phyloP scores from a whole-genome alignment of 1,139 yeast species.

The Wickerhamiella pararugosa region DNA sequence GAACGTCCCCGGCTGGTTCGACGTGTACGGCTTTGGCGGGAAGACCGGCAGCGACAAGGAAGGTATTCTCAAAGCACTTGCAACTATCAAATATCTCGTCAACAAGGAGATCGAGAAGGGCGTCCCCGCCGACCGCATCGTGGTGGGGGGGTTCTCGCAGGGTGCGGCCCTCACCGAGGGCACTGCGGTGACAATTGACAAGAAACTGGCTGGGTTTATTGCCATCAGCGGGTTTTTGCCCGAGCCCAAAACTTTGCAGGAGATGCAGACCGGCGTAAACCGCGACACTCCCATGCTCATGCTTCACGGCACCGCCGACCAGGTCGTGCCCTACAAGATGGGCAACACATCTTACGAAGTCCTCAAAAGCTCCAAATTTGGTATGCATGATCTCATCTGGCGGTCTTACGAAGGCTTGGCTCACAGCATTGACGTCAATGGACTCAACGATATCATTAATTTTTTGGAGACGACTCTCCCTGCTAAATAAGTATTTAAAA shows the following conservation, averaged over 20 bases:
- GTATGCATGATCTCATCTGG: constrained; percentile 40
- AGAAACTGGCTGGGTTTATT: constrained; percentile 63
- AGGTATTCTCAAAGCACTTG: constrained; percentile 50
- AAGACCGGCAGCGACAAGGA: constrained; percentile 34
- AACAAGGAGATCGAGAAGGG: constrained; percentile 49
- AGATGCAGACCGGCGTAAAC: constrained; percentile 29
- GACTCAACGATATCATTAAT: constrained; percentile 41
- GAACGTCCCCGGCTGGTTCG: constrained; percentile 80
- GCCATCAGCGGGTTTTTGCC: constrained; percentile 72
- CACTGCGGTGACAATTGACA: constrained; percentile 24
- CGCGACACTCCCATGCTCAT: constrained; percentile 63
- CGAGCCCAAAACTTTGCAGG: constrained; percentile 25
- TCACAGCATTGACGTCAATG: constrained; percentile 56
- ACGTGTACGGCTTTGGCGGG: constrained; percentile 41
- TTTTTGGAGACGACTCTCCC: constrained; percentile 32
- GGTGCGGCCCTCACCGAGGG: constrained; percentile 78
- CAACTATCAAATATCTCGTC: constrained; percentile 37
- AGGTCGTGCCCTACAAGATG: constrained; percentile 37
- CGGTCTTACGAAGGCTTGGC: constrained; percentile 47
- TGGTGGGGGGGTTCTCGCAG: constrained; percentile 90
- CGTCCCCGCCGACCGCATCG: constrained; percentile 52
- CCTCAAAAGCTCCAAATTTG: constrained; percentile 31
- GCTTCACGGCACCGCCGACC: constrained; percentile 77
- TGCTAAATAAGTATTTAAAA: neutral
- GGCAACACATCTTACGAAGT: constrained; percentile 34